phyloP scores from a whole-genome alignment of 306 rosid genomes.

The Bauhinia variegata region DNA sequence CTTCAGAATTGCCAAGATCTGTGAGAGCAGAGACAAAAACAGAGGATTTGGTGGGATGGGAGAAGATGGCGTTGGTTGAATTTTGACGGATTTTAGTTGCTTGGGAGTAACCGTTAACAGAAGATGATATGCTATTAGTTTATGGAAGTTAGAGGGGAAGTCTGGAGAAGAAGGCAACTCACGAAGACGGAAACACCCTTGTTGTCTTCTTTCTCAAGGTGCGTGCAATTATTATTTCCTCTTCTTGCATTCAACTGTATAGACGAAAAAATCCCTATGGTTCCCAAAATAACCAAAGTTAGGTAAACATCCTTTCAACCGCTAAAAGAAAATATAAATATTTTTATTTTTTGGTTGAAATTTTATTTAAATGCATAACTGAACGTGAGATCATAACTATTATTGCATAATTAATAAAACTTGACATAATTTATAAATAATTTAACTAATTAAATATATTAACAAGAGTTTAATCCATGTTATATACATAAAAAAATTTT shows the following conservation, averaged over 20 bases:
- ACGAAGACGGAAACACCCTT: conserved; percentile 45
- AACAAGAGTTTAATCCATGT: too few relatives aligned
- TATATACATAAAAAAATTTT: too few relatives aligned
- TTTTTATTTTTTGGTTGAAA: too few relatives aligned
- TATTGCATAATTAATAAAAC: too few relatives aligned
- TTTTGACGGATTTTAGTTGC: not conserved
- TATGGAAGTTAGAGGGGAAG: conserved; percentile 21
- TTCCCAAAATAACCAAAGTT: not conserved
- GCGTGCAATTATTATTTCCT: too few relatives aligned
- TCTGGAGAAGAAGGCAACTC: conserved; percentile 16
- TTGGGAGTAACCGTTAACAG: conserved; percentile 41
- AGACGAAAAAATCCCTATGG: conserved; percentile 34
- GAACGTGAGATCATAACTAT: too few relatives aligned
- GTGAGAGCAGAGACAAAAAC: not conserved
- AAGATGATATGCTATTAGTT: conserved; percentile 28
- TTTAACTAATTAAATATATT: too few relatives aligned
- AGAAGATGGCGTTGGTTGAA: not conserved
- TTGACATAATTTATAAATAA: too few relatives aligned
- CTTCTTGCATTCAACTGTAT: not conserved
- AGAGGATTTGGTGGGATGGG: not conserved
- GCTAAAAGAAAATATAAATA: too few relatives aligned
- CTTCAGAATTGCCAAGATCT: not conserved
- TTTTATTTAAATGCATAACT: too few relatives aligned
- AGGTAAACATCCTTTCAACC: not conserved
- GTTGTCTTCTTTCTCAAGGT: not conserved